These are phyloP conservation scores for Sordariomycetes sp. DNA, from an alignment of 2,329 filamentous ascomycete genomes.

Conservation along the genomic window DNA sequence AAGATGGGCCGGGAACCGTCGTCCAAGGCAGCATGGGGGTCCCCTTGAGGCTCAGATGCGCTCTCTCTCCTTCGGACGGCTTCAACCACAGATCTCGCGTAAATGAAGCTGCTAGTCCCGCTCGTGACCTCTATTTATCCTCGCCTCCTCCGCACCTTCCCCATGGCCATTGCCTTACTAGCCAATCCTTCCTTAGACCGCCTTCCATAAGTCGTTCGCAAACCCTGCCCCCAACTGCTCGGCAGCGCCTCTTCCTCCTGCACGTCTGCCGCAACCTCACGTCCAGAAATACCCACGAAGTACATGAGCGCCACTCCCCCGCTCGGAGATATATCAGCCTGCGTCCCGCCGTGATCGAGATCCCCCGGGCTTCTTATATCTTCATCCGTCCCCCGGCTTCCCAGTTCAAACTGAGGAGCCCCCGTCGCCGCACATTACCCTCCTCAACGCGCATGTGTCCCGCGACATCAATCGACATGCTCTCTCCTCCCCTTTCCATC, in stretches of 20 bases:
- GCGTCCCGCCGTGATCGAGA: neutral
- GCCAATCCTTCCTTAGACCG: neutral
- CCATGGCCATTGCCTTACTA: neutral
- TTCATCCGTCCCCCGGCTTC: neutral
- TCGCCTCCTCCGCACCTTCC: neutral
- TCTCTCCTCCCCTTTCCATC: slow-evolving; percentile 1
- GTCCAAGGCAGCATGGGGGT: neutral
- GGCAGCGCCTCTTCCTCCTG: neutral
- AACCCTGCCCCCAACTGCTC: neutral
- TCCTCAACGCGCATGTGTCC: neutral
- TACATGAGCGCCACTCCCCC: neutral
- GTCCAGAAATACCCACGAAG: neutral
- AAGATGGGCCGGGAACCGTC: neutral
- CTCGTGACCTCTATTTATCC: neutral
- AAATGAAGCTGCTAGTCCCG: neutral
- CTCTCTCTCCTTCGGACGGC: neutral
- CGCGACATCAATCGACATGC: neutral
- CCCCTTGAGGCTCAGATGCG: slow-evolving; percentile 2
- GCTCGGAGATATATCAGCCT: neutral
- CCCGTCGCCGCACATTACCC: neutral
- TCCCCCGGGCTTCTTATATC: neutral
- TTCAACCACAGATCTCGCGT: neutral
- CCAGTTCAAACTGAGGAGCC: neutral
- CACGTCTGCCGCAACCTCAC: neutral
- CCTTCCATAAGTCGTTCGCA: neutral